phyloP scores from a whole-genome alignment of 257 asterid species.

The Hygrophila difformis region DNA sequence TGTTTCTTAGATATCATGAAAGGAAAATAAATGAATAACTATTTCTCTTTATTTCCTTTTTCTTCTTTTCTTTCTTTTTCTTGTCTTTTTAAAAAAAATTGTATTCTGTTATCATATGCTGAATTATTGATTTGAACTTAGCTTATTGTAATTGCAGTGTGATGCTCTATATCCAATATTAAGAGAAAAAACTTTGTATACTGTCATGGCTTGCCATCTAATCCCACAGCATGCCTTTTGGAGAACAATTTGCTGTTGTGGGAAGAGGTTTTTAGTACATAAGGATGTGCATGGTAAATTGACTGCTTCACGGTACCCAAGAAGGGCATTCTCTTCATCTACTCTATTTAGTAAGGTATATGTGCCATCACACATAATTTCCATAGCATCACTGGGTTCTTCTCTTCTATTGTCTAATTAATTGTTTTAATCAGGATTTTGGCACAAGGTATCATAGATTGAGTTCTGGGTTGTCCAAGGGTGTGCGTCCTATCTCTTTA shows the following conservation, averaged over 20 bases:
- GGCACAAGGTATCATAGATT: constrained; percentile 22
- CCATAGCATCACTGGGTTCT: neutral
- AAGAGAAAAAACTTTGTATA: constrained; percentile 17
- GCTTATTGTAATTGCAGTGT: too few species aligned
- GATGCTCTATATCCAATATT: too few species aligned
- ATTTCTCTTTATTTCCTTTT: too few species aligned
- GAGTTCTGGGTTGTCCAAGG: constrained; percentile 23
- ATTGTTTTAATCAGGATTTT: constrained; percentile 29
- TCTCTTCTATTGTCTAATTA: neutral
- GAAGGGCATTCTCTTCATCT: constrained; percentile 25
- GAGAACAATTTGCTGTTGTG: constrained; percentile 30
- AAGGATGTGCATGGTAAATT: constrained; percentile 17
- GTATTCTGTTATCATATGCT: too few species aligned
- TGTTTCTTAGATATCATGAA: too few species aligned
- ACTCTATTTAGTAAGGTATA: constrained; percentile 30
- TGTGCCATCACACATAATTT: neutral
- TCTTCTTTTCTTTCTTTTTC: too few species aligned
- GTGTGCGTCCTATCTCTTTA: constrained; percentile 20
- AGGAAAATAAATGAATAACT: too few species aligned
- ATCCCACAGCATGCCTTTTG: constrained; percentile 32
- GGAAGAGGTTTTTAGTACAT: constrained; percentile 24
- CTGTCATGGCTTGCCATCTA: constrained; percentile 53
- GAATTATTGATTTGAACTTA: too few species aligned
- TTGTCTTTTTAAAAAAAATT: too few species aligned
- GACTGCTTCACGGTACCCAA: constrained; percentile 12